A percentile compares a stretch with the other conserved stretches of the same genome.
These are phyloP conservation scores for carrot (Daucus carota) DNA, from an alignment of 129 eudicot species.

Conservation along the genomic window DH1_v3.0 NC_030385.2:24465501-24466000, in stretches of 20 bases:
- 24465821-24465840: not conserved
- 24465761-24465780: not conserved
- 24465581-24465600: too few species aligned
- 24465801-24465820: constrained; percentile 5
- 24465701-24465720: not conserved
- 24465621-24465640: not conserved
- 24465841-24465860: constrained; percentile 2
- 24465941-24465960: too few species aligned
- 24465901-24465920: too few species aligned
- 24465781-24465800: constrained; percentile 5
- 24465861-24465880: not conserved
- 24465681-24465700: constrained; percentile 6
- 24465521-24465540: constrained; percentile 6
- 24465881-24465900: not conserved
- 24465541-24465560: not conserved
- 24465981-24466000: not conserved
- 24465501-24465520: not conserved
- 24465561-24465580: too few species aligned
- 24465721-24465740: not conserved
- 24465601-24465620: too few species aligned
- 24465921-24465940: too few species aligned
- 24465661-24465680: constrained; percentile 3
- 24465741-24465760: not conserved
- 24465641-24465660: not conserved
- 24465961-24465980: too few species aligned